Percentiles rank a stretch among this genome's conserved stretches.
phyloP scores from a whole-genome alignment of 352 stramenopile genomes.

The Globisporangium viniferum region DNA sequence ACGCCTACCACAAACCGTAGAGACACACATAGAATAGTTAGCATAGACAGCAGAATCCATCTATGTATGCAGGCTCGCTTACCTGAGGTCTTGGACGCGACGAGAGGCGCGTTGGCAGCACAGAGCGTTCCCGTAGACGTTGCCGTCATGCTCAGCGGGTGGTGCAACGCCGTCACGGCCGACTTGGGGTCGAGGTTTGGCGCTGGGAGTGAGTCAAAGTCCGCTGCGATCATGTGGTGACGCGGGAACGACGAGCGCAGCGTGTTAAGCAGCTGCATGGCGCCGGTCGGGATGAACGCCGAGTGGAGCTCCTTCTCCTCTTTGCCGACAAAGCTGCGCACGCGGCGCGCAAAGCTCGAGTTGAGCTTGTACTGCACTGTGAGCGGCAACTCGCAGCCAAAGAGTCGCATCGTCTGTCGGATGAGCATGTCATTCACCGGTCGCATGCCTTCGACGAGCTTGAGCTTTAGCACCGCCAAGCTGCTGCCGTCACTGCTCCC shows the following conservation, averaged over 20 bases:
- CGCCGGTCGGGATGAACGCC: slow-evolving; percentile 86
- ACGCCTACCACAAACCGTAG: slow-evolving; percentile 26
- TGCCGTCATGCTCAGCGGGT: slow-evolving; percentile 62
- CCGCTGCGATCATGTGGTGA: slow-evolving; percentile 85
- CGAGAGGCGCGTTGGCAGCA: slow-evolving; percentile 82
- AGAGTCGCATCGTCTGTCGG: slow-evolving; percentile 64
- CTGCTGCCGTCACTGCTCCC: not conserved
- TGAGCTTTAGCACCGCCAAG: slow-evolving; percentile 2
- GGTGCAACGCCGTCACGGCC: slow-evolving; percentile 47
- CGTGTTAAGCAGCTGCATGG: slow-evolving; percentile 85
- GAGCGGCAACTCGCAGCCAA: slow-evolving; percentile 73
- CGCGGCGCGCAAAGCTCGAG: slow-evolving; percentile 39
- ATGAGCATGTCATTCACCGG: slow-evolving; percentile 71
- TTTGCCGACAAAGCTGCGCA: slow-evolving; percentile 52
- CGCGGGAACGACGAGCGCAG: slow-evolving; percentile 73
- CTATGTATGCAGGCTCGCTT: not conserved
- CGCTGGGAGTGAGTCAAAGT: slow-evolving; percentile 85
- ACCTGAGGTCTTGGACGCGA: slow-evolving; percentile 80
- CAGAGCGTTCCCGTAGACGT: slow-evolving; percentile 66
- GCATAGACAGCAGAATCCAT: not conserved
- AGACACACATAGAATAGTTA: not conserved
- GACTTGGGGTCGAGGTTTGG: slow-evolving; percentile 57
- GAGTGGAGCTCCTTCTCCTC: slow-evolving; percentile 48
- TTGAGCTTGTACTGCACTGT: slow-evolving; percentile 62
- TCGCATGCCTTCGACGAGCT: slow-evolving; percentile 44